These are phyloP conservation scores for Kandelia obovata DNA, from an alignment of 345 rosid genomes.

Conservation along the genomic window DNA sequence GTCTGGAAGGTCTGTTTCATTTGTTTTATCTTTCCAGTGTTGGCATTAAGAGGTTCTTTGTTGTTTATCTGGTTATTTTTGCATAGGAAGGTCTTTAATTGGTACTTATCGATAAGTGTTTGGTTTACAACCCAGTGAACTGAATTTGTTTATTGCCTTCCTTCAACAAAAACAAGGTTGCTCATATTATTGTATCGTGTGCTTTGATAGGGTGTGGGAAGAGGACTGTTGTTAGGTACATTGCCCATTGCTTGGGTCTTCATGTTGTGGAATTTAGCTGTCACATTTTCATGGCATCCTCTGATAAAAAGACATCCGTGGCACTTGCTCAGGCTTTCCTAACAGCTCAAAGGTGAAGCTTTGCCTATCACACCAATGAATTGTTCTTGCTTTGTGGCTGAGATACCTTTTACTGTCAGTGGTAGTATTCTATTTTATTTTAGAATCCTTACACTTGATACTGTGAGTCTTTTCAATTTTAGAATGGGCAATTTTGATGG, in stretches of 20 bases:
- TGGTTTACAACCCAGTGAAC: not conserved
- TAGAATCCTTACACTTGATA: too few species aligned
- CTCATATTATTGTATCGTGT: not conserved
- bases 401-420: too few species aligned
- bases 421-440: too few species aligned
- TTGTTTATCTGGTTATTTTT: not conserved
- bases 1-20: conserved; percentile 53
- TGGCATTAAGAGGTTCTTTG: conserved; percentile 1
- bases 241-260: conserved; percentile 70
- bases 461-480: too few species aligned
- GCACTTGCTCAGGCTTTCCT: conserved; percentile 81
- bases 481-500: too few species aligned
- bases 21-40: conserved; percentile 17
- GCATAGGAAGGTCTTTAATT: conserved; percentile 6
- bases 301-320: conserved; percentile 68
- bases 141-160: not conserved
- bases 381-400: too few species aligned
- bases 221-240: conserved; percentile 76
- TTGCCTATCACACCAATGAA: too few species aligned
- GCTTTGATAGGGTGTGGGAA: conserved; percentile 76
- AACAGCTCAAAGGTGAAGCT: conserved; percentile 74
- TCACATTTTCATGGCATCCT: conserved; percentile 64
- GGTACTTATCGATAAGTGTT: not conserved
- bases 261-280: conserved; percentile 96
- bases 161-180: conserved; percentile 3